Conservation (phyloP, 331 rosid genomes). For the Spiraea crenata region DNA sequence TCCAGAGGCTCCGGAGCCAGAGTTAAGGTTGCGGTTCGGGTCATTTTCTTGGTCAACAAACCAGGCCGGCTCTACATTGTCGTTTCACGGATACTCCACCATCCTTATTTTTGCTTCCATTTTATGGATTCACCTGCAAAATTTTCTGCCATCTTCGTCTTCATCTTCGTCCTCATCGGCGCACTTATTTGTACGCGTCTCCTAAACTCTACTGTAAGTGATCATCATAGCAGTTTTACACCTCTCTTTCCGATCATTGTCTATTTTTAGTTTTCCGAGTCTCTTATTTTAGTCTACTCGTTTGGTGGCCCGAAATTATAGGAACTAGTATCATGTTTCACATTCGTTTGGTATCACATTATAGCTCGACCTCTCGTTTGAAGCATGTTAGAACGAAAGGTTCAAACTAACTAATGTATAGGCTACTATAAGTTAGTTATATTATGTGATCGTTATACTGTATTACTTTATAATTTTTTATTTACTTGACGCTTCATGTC, state of each 20-base stretch:
- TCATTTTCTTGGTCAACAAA: no score
- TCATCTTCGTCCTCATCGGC: conserved; percentile 50
- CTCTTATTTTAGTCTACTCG: background rate
- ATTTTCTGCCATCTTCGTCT: conserved; percentile 26
- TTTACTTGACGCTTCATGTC: background rate
- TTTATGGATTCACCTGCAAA: conserved; percentile 41
- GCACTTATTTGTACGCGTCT: conserved; percentile 52
- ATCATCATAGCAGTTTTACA: no score
- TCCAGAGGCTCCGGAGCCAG: background rate
- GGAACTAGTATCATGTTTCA: no score
- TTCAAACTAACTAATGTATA: no score
- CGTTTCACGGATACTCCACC: no score
- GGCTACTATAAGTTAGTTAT: background rate
- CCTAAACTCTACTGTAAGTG: conserved; percentile 49
- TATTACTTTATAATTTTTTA: background rate
- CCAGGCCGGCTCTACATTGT: no score
- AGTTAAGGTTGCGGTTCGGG: background rate
- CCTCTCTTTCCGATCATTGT: background rate
- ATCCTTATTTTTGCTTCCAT: conserved; percentile 9
- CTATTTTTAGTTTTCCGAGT: background rate
- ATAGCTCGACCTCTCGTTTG: no score
- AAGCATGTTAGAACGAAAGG: no score
- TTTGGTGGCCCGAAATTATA: no score
- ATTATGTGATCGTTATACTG: background rate
- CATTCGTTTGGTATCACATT: no score